Percentiles rank a stretch among this genome's conserved stretches.
These are phyloP conservation scores for Musa schizocarpa DNA, from an alignment of 176 grass and related monocot genomes.

Conservation along the genomic window DNA sequence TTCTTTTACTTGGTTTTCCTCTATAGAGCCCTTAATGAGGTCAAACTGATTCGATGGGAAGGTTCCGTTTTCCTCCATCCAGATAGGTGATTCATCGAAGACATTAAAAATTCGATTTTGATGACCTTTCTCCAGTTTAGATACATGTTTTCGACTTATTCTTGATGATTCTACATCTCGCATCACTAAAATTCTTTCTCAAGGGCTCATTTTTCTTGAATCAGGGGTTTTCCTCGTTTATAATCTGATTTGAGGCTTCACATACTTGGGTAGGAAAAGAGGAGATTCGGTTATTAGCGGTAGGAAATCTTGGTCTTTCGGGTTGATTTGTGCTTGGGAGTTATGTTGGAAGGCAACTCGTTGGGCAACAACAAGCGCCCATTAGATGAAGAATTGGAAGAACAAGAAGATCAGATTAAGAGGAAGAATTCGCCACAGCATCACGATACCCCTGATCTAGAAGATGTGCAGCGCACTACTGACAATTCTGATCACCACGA, in stretches of 20 bases:
- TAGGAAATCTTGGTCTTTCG: background rate
- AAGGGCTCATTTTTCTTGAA: background rate
- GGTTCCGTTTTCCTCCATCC: background rate
- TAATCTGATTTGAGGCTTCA: background rate
- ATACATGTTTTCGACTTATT: too few species aligned
- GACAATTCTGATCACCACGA: constrained; percentile 12
- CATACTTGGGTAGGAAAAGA: background rate
- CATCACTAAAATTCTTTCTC: background rate
- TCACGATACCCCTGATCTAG: constrained; percentile 69
- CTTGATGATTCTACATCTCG: background rate
- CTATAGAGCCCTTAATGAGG: background rate
- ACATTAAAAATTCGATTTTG: background rate
- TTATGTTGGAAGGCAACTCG: constrained; percentile 66
- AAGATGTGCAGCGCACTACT: constrained; percentile 27
- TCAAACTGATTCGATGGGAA: background rate
- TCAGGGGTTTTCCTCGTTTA: background rate
- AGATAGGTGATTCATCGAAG: background rate
- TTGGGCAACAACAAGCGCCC: constrained; percentile 4
- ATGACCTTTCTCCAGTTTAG: background rate
- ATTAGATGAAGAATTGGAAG: background rate
- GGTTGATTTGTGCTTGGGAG: background rate
- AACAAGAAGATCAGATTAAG: constrained; percentile 24
- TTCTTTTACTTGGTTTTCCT: background rate
- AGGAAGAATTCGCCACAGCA: constrained; percentile 67
- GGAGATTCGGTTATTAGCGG: background rate